Percentiles rank a stretch among this genome's conserved stretches.
These are phyloP conservation scores for Williopsis jadinii DNA, from an alignment of 1,139 yeast species.

Conservation along the genomic window DNA sequence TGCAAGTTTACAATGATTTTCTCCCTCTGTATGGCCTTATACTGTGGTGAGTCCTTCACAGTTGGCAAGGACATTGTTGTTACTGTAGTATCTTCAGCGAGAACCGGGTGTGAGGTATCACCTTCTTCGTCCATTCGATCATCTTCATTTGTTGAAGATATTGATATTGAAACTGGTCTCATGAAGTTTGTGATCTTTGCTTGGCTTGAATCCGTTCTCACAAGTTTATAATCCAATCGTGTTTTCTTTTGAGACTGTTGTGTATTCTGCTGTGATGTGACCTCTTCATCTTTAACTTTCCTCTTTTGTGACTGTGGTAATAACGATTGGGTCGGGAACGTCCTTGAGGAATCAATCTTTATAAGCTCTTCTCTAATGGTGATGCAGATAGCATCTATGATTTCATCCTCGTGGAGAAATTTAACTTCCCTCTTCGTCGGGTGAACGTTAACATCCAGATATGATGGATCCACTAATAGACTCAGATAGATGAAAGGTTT, in stretches of 20 bases:
- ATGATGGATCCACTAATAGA: constrained; percentile 54
- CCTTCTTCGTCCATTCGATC: background rate
- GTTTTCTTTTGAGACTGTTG: constrained; percentile 9
- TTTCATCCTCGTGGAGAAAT: constrained; percentile 81
- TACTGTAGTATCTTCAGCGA: too few relatives aligned
- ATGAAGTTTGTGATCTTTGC: constrained; percentile 37
- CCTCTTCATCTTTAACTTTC: constrained; percentile 5
- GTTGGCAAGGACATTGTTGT: too few relatives aligned
- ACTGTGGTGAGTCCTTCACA: background rate
- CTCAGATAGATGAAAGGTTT: constrained; percentile 75
- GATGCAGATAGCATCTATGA: constrained; percentile 53
- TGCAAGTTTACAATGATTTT: constrained; percentile 40
- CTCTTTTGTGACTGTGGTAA: constrained; percentile 23
- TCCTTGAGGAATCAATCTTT: constrained; percentile 61
- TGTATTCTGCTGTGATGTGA: constrained; percentile 1
- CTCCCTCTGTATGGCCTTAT: constrained; percentile 11
- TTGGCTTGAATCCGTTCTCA: constrained; percentile 71
- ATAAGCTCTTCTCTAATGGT: constrained; percentile 45
- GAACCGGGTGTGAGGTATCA: background rate
- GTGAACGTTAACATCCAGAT: constrained; percentile 88
- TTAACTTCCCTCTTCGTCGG: constrained; percentile 94
- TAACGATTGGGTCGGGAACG: constrained; percentile 60
- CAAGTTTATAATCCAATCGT: constrained; percentile 55
- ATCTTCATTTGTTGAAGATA: background rate
- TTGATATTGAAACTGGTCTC: background rate